Conservation (phyloP, 495 filamentous ascomycete species). For the Choiromyces venosus region DNA sequence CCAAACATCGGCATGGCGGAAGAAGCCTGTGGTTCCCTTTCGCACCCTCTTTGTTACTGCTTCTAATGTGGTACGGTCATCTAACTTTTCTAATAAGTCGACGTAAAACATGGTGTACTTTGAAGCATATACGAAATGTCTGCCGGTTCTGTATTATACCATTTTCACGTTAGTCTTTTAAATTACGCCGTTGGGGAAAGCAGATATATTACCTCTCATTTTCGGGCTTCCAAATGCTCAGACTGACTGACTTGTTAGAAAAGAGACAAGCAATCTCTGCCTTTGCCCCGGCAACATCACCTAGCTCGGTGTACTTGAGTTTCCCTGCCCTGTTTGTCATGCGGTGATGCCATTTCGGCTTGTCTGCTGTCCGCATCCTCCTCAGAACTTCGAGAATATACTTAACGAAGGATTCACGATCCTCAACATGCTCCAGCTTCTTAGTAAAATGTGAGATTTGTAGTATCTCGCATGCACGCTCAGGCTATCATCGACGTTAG, state of each 20-base stretch:
- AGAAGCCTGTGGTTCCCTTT: slow-evolving; percentile 75
- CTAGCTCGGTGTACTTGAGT: slow-evolving; percentile 58
- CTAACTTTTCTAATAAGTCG: slow-evolving; percentile 63
- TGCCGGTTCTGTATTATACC: slow-evolving; percentile 49
- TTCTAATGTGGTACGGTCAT: slow-evolving; percentile 75
- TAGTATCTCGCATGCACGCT: slow-evolving; percentile 53
- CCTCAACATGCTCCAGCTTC: slow-evolving; percentile 45
- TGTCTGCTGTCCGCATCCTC: slow-evolving; percentile 75
- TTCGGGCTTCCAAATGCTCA: slow-evolving; percentile 83
- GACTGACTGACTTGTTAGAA: slow-evolving; percentile 33
- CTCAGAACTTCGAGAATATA: slow-evolving; percentile 69
- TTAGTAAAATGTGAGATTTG: slow-evolving; percentile 41
- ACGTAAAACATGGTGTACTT: slow-evolving; percentile 82
- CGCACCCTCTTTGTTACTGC: slow-evolving; percentile 73
- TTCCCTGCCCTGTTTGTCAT: slow-evolving; percentile 74
- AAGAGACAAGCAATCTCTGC: slow-evolving; percentile 38
- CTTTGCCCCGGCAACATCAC: slow-evolving; percentile 31
- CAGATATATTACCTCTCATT: slow-evolving; percentile 58
- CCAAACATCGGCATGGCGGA: slow-evolving; percentile 81
- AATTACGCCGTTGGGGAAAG: background rate
- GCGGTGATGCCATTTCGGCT: slow-evolving; percentile 95
- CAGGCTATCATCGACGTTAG: slow-evolving; percentile 27
- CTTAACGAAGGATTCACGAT: slow-evolving; percentile 62
- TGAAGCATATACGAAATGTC: slow-evolving; percentile 90
- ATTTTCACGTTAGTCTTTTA: background rate